Conservation (phyloP, 139 green algal genomes). For the Chlorella vulgaris region DNA sequence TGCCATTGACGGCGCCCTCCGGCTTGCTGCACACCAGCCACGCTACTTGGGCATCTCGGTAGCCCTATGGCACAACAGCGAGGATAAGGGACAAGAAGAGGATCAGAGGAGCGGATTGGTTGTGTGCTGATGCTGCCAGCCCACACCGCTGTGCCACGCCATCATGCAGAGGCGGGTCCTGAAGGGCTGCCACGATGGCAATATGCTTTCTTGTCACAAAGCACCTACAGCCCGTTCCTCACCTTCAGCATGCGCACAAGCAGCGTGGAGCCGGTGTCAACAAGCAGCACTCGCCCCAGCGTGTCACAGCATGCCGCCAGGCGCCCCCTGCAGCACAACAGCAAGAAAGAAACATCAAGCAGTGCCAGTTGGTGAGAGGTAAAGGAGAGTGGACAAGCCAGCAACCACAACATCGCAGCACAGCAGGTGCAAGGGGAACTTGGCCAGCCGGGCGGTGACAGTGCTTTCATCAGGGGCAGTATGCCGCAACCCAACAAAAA, state of each 20-base stretch:
- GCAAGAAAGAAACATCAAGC: neutral
- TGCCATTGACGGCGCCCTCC: neutral
- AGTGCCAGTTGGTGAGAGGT: too few relatives aligned
- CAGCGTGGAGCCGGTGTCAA: constrained; percentile 47
- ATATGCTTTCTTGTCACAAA: too few relatives aligned
- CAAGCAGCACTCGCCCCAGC: constrained; percentile 66
- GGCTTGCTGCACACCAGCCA: constrained; percentile 53
- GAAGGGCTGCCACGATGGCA: too few relatives aligned
- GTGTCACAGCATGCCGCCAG: constrained; percentile 62
- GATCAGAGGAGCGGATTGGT: too few relatives aligned
- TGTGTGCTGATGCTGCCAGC: too few relatives aligned
- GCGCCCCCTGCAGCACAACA: constrained; percentile 17
- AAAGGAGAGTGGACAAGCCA: neutral
- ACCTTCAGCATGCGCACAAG: constrained; percentile 73
- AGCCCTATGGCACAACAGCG: too few relatives aligned
- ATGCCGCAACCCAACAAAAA: too few relatives aligned
- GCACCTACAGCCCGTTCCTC: too few relatives aligned
- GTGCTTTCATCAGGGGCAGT: too few relatives aligned
- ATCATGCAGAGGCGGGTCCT: too few relatives aligned
- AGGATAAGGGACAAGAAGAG: too few relatives aligned
- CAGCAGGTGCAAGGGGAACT: neutral
- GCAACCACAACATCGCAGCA: neutral
- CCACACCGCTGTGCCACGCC: too few relatives aligned
- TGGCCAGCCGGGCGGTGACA: neutral
- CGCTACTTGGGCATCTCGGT: constrained; percentile 66